Evolutionary conservation across 2,329 filamentous ascomycete genomes (phyloP).

Genomic region (Pseudocercospora eumusae): DNA sequence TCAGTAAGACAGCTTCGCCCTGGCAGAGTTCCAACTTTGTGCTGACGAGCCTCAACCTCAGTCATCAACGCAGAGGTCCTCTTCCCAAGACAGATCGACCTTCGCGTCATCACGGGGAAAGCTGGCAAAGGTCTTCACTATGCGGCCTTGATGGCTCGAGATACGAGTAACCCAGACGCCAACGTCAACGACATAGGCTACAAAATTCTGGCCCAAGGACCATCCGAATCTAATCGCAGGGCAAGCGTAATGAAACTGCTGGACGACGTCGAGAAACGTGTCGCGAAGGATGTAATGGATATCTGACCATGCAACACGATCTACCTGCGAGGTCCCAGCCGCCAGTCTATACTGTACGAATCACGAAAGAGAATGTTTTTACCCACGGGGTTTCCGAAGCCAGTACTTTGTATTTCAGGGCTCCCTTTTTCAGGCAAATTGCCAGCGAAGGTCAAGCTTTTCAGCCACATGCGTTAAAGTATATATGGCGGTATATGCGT

Average conservation of each 20-base stretch:
- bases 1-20: slow-evolving; percentile 19
- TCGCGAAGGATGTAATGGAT: slow-evolving; percentile 30
- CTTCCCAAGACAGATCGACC: slow-evolving; percentile 25
- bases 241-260: slow-evolving; percentile 29
- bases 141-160: slow-evolving; percentile 23
- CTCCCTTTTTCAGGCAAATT: neutral
- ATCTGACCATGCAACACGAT: slow-evolving; percentile 9
- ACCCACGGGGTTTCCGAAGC: neutral
- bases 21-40: neutral
- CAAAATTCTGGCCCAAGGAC: slow-evolving; percentile 29
- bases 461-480: neutral
- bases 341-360: neutral
- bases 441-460: neutral
- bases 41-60: slow-evolving; percentile 18
- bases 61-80: slow-evolving; percentile 31
- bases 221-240: slow-evolving; percentile 23
- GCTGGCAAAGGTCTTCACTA: slow-evolving; percentile 21
- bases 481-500: neutral
- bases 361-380: neutral
- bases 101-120: slow-evolving; percentile 29
- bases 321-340: neutral
- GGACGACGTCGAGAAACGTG: slow-evolving; percentile 29
- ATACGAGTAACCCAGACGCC: slow-evolving; percentile 21
- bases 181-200: slow-evolving; percentile 23
- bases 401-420: neutral